phyloP scores from a whole-genome alignment of 257 asterid genomes.

The Vinca minor region DNA sequence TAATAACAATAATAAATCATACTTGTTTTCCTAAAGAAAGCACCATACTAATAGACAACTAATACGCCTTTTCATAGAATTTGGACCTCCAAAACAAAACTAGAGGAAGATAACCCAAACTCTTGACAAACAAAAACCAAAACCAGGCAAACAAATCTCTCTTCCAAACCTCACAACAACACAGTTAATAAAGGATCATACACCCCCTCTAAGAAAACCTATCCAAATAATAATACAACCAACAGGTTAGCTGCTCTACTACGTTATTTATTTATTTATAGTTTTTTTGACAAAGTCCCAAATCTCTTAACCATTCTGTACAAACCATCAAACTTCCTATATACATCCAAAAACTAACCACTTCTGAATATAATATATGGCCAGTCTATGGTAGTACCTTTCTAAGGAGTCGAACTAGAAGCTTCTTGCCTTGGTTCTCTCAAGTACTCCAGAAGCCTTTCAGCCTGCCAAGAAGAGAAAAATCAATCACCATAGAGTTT shows the following conservation, averaged over 20 bases:
- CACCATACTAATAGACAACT: conserved; percentile 12
- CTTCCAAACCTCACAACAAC: conserved; percentile 25
- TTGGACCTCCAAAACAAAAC: conserved; percentile 49
- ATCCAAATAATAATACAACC: conserved; percentile 28
- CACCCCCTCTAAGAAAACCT: conserved; percentile 25
- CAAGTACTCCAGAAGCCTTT: conserved; percentile 76
- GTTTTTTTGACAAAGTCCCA: conserved; percentile 18
- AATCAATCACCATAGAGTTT: conserved; percentile 10
- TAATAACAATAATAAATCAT: not conserved
- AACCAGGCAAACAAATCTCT: conserved; percentile 25
- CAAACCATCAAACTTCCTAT: conserved; percentile 42
- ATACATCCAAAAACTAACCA: conserved; percentile 41
- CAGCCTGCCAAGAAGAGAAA: conserved; percentile 63
- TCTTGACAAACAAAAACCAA: no score
- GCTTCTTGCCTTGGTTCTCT: conserved; percentile 93
- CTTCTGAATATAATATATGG: conserved; percentile 23
- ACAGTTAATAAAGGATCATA: conserved; percentile 21
- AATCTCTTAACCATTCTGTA: conserved; percentile 52
- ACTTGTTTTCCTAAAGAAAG: not conserved
- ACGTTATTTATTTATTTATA: conserved; percentile 10
- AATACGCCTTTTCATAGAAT: conserved; percentile 29
- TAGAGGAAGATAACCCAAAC: conserved; percentile 40
- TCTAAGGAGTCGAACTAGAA: conserved; percentile 56
- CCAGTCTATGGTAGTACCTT: conserved; percentile 24
- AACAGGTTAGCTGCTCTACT: conserved; percentile 40